Evolutionary conservation across 805 yeast genomes (phyloP), one percentile per base, ranked within the genome.

Genomic region (Yamadazyma laniorum): DNA sequence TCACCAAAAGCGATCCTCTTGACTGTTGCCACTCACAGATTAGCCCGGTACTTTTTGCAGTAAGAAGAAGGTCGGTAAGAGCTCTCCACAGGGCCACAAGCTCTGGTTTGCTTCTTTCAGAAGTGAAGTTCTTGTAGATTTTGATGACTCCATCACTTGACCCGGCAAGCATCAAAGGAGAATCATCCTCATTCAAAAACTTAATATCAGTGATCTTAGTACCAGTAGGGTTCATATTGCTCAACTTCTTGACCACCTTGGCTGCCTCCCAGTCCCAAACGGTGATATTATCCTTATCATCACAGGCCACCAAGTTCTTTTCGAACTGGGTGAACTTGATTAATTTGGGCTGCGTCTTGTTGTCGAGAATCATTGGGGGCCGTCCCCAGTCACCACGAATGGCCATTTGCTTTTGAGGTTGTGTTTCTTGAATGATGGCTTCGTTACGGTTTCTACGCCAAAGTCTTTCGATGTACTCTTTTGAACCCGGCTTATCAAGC

Each of bases 21-120:
- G 93, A 83, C 55, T 93, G 99, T 59, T 91, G 98, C 99, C 99
- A 93, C 49, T 93, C 98, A 8, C 90, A 79, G 14, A 88, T 74
- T 36, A 91, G 65, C 3, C 96, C 96, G 12, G 87, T 79, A 18
- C 89, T 82, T 51, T 86, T 74, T 18, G 91, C 85, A 0, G 95
- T 82, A 18, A 88, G 69, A 13, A 88, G 63, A 53, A 91, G 70
- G 57, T 90, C 96, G 0, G 95, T 84, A 41, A 93, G 70, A 0
- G 95, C 96, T 57, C 96, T 75, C 97, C 98, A 93, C 0, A 96
- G 78, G 0, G 95, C 76, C 2, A 89, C 79, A 36, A 87, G 61
- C 9, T 58, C 59, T 7, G 41, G 45, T 9, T 49, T 49, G 4
- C 70, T 65, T 18, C 25, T n/a, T 15, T 21, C 18, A 3, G 32